Base-by-base conservation (phyloP, 345 rosid genomes). In the Dipteronia dyeriana region DNA sequence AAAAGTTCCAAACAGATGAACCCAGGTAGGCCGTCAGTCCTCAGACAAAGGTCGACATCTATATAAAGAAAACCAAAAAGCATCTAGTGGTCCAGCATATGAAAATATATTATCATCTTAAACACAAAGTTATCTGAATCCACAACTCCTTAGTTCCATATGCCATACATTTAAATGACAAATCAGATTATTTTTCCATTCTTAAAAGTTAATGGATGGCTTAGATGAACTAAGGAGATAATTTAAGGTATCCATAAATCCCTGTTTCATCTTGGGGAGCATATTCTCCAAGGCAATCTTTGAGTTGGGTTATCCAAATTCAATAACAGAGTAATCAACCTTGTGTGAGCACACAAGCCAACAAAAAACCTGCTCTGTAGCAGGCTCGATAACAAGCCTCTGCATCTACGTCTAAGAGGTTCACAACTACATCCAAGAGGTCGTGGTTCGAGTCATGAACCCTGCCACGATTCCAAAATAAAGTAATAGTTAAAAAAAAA, bases 21-120 rank as follows among this genome's bases (percentile, higher is more conserved):
- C 38, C 38, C 38, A 34, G 5, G 38, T 34, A 34, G 76, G 56
- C 6, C 60, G 31, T 57, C 43, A 57, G 31, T 31, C 39, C 38
- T 34, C 38, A 34, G 38, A 34, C 38, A 34, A 53, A 63, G 11
- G 68, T 54, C 66, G 66, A 49, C 47, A 79, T 69, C 75, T 65
- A 71, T 10, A 6, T 25, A 71, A 23, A 54, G 17, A 59, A 11
- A 17, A 23, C 22, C 9, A 64, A 71, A 26, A 65, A 75, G 22
- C 66, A 66, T 9, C 38, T 53, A 53, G 65, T 34, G 72, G 72
- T 39, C 63, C 64, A 62, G 9, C 23, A 45, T 25, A 38, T 60
- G 67, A 25, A 23, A 29, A 70, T 45, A 16, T 19, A 16, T 73
- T 38, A 57, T 43, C 16, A 31, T 54, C 17, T 29, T 31, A n/a